Evolutionary conservation across 2,329 filamentous ascomycete species (phyloP).

Genomic region (Aspergillus proliferans): DNA sequence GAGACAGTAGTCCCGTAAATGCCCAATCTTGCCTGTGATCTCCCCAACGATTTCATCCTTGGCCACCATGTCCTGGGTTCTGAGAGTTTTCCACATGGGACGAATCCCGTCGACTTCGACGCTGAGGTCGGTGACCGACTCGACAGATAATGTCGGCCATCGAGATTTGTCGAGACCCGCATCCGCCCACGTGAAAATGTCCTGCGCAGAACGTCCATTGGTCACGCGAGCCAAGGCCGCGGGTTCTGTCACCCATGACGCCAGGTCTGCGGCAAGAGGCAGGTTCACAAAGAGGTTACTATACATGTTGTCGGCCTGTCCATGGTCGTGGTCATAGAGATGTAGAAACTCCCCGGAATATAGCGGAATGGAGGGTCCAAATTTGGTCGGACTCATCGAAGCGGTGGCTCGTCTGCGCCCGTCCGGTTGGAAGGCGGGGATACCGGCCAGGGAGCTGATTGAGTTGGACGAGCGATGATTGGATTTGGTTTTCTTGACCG

Average conservation of each 20-base stretch:
- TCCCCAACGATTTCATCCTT: slow-evolving; percentile 58
- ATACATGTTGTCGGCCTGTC: slow-evolving; percentile 50
- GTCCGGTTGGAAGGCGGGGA: slow-evolving; percentile 59
- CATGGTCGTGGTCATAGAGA: slow-evolving; percentile 60
- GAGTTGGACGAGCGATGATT: slow-evolving; percentile 74
- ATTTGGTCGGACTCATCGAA: slow-evolving; percentile 67
- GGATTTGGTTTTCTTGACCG: slow-evolving; percentile 74
- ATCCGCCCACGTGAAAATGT: slow-evolving; percentile 64
- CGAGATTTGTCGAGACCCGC: slow-evolving; percentile 49
- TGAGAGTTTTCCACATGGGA: slow-evolving; percentile 61
- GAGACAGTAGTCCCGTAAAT: slow-evolving; percentile 65
- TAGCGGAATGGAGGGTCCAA: slow-evolving; percentile 57
- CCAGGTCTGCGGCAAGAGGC: slow-evolving; percentile 65
- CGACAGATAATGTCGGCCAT: slow-evolving; percentile 47
- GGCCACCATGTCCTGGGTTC: slow-evolving; percentile 46
- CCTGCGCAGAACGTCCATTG: slow-evolving; percentile 54
- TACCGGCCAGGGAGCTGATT: slow-evolving; percentile 60
- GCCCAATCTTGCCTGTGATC: slow-evolving; percentile 70
- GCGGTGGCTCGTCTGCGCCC: slow-evolving; percentile 57
- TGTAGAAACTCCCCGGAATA: slow-evolving; percentile 72
- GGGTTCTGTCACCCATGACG: slow-evolving; percentile 70
- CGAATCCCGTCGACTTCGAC: slow-evolving; percentile 49
- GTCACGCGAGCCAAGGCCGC: slow-evolving; percentile 62
- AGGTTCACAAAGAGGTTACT: slow-evolving; percentile 76
- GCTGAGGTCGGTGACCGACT: slow-evolving; percentile 47